Base-by-base conservation (phyloP, 306 rosid species). In the Quercus bicolor region DNA sequence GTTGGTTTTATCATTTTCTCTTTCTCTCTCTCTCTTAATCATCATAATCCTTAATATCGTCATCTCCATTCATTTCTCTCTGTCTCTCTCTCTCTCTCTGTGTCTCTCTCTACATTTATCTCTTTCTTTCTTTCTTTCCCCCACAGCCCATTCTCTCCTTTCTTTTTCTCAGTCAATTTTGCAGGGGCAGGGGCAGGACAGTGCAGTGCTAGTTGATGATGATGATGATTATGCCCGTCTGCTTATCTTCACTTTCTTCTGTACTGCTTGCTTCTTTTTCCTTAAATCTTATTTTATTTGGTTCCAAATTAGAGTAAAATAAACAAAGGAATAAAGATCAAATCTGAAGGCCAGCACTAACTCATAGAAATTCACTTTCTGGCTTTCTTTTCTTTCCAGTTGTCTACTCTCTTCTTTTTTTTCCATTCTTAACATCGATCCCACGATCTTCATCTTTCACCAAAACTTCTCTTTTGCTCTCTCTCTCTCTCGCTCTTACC, bases 351-450 rank as follows among this genome's bases (percentile, higher is more conserved):
- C 24, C 73, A 77, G 84, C 86, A 85, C 89, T 79, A 73, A 82
- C 86, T 85, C 86, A 24, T 76, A 79, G 86, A 80, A 85, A 70
- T 70, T 85, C 85, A 75, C 88, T 81, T 85, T 81, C 85, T 81
- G 78, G 54, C 79, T 83, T 64, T 68, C 59, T 34, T 40, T 40
- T 82, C 81, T 75, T 76, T 79, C 86, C 81, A 85, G 84, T 80
- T 85, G 88, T 82, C 84, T 76, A 56, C 71, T 75, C 71, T 56
- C 71, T 37, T 24, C 15, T 19, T 66, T 55, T 64, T 56, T 77
- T 29, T 51, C 20, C 61, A 33, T 76, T 40, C 72, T 68, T 68
- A n/a, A 68, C 72, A 68, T 40, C 45, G 45, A 40, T 68, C 53
- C 52, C 72, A 11, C 28, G 34, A 68, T 45, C 37, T n/a, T 14